Evolutionary conservation across 2,329 filamentous ascomycete genomes (phyloP), one percentile per base, ranked within the genome.

Genomic region (Phyllosticta capitalensis): DNA sequence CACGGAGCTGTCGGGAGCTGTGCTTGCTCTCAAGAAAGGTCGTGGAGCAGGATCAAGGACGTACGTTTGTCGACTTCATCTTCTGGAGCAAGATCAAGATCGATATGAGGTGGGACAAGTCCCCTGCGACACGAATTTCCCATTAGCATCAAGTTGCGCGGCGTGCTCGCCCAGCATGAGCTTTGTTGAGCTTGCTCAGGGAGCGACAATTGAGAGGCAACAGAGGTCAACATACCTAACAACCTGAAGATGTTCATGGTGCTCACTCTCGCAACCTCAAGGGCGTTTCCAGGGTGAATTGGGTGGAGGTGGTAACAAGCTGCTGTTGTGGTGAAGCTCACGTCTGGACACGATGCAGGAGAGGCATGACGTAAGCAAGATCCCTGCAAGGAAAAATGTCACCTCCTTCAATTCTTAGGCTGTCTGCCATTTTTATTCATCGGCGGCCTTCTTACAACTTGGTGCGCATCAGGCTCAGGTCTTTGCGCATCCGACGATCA

Each of bases 41-140:
- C 48, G 48, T n/a, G 4, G n/a, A 26, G 22, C 28, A 22, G n/a
- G 38, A 2, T 52, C 49, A 52, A 45, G 56, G 17, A 75, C 85
- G 63, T 80, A 96, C 92, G 72, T 90, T 95, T 52, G 94, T 86
- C 60, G 74, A 76, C 68, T 87, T 86, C 91, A 99, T 99, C 81
- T 99, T 99, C 73, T 95, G 91, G 64, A 99, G 81, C 63, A 99
- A 81, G 68, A 99, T 96, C 68, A 96, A 81, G 72, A 99, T 96
- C 58, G 92, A 97, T 64, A 88, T 81, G 68, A 99, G 79, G 81
- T 99, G 94, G 80, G 91, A 96, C 73, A 99, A 84, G 81, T 99
- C 94, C 78, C 86, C 92, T 96, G 66, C 60, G 38, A 54, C 10
- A n/a, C 38, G 38, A 45, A 19, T 45, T 45, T 45, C 38, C 17